These are phyloP conservation scores for Aspergillus candidus DNA, from an alignment of 2,329 filamentous ascomycete species.

Conservation along the genomic window DNA sequence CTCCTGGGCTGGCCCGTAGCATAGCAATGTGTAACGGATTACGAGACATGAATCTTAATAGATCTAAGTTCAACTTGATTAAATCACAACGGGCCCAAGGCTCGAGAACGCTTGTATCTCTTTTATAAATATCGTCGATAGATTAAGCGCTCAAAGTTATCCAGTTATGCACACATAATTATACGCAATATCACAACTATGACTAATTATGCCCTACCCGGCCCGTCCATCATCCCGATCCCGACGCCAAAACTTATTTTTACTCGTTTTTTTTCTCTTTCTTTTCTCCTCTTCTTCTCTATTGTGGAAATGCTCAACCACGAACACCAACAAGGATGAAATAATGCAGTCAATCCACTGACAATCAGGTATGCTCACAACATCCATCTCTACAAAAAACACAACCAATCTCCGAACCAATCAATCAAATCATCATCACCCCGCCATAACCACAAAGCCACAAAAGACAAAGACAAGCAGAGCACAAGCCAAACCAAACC, in stretches of 20 bases:
- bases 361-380: too few species aligned
- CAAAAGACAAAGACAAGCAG: background rate
- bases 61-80: too few species aligned
- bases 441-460: background rate
- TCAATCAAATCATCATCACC: constrained; percentile 1
- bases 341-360: background rate
- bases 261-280: constrained; percentile 1
- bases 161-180: too few species aligned
- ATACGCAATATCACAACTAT: background rate
- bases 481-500: background rate
- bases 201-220: constrained; percentile 4
- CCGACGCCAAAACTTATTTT: constrained; percentile 2
- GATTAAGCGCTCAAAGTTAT: too few species aligned
- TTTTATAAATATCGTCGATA: too few species aligned
- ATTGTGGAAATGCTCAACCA: background rate
- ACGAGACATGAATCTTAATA: too few species aligned
- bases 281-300: constrained; percentile 4
- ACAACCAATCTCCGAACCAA: background rate
- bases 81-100: too few species aligned
- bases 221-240: constrained; percentile 3
- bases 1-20: background rate
- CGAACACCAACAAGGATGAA: background rate
- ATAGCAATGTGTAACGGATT: too few species aligned
- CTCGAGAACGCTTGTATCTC: too few species aligned
- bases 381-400: background rate